Evolutionary conservation across 2,329 filamentous ascomycete species (phyloP).

Genomic region (Colletotrichum plurivorum): DNA sequence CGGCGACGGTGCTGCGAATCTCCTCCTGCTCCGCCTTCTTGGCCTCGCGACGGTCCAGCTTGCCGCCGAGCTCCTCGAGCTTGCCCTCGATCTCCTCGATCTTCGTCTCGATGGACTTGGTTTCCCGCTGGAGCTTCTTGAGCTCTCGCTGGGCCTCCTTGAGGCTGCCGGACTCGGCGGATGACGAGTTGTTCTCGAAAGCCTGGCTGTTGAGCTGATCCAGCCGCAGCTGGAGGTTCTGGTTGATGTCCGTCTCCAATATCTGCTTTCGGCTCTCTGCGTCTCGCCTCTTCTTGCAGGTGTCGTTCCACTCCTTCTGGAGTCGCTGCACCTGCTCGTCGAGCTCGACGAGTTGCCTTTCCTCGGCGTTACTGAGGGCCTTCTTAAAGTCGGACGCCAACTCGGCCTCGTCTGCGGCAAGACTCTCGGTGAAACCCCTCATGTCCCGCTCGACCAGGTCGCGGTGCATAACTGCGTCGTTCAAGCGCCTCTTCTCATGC

Average conservation of each 20-base stretch:
- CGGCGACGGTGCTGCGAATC: constrained; percentile 81
- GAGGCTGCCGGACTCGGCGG: constrained; percentile 70
- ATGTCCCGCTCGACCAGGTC: constrained; percentile 82
- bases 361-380: constrained; percentile 85
- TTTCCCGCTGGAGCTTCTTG: constrained; percentile 79
- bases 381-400: constrained; percentile 92
- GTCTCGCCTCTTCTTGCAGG: constrained; percentile 80
- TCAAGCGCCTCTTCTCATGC: constrained; percentile 79
- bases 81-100: constrained; percentile 82
- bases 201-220: constrained; percentile 87
- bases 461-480: constrained; percentile 74
- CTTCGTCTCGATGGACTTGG: constrained; percentile 77
- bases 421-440: constrained; percentile 81
- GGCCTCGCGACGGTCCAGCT: constrained; percentile 69
- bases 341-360: constrained; percentile 81
- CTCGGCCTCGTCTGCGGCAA: constrained; percentile 84
- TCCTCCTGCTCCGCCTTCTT: constrained; percentile 76
- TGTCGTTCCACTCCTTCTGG: constrained; percentile 81
- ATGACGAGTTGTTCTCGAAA: constrained; percentile 71
- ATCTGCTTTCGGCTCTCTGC: constrained; percentile 86
- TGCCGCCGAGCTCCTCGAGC: constrained; percentile 68
- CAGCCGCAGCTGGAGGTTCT: constrained; percentile 88
- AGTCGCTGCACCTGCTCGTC: constrained; percentile 79
- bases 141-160: constrained; percentile 87
- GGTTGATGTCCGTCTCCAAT: constrained; percentile 88